Evolutionary conservation across 768 basidiomycete genomes (phyloP).

Genomic region (Sarcodon aspratus): DNA sequence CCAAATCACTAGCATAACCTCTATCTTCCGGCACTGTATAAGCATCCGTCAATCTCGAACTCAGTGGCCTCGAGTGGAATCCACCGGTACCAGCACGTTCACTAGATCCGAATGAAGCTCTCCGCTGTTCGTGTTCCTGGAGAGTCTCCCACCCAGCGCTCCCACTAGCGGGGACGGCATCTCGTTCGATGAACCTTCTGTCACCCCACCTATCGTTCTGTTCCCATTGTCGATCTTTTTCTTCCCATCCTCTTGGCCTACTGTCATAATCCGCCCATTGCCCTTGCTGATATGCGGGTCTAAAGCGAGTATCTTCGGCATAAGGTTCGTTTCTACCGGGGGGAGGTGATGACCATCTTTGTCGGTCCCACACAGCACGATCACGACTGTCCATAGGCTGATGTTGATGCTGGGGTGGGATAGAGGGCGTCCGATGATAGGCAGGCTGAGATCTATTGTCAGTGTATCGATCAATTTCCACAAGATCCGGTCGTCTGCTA

Average conservation of each 20-base stretch:
- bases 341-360: conserved; percentile 1
- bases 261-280: conserved; percentile 13
- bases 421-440: too few relatives aligned
- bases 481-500: neutral
- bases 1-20: conserved; percentile 6
- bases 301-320: conserved; percentile 7
- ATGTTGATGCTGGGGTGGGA: too few relatives aligned
- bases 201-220: conserved; percentile 3
- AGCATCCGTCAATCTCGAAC: conserved; percentile 12
- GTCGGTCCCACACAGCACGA: neutral
- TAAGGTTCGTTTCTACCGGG: conserved; percentile 7
- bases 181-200: conserved; percentile 11
- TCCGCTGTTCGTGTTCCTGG: conserved; percentile 17
- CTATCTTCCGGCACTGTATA: conserved; percentile 11
- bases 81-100: conserved; percentile 1
- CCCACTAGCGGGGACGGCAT: conserved; percentile 3
- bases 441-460: too few relatives aligned
- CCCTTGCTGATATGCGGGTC: conserved; percentile 5
- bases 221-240: conserved; percentile 11
- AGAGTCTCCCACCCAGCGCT: conserved; percentile 15
- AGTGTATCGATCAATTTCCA: neutral
- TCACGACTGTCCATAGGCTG: neutral
- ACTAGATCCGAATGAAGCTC: conserved; percentile 6
- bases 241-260: conserved; percentile 11
- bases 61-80: conserved; percentile 15